phyloP scores from a whole-genome alignment of 352 stramenopile species.

The Thalassiosira mediterranea region DNA sequence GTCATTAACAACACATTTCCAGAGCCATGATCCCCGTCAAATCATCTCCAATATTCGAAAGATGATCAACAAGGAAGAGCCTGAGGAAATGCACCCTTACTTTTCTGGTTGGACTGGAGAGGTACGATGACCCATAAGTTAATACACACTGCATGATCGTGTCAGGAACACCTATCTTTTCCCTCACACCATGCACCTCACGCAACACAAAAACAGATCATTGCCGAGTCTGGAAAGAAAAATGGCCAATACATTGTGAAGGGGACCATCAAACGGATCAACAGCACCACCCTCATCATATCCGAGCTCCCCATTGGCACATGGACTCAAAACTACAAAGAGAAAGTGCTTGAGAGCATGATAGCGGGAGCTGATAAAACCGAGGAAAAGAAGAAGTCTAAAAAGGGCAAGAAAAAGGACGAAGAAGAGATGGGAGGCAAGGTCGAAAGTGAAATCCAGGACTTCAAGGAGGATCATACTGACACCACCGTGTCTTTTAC shows the following conservation, averaged over 20 bases:
- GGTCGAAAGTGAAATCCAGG: slow-evolving; percentile 69
- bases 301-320: slow-evolving; percentile 95
- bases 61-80: slow-evolving; percentile 82
- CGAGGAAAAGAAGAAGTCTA: slow-evolving; percentile 47
- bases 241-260: slow-evolving; percentile 72
- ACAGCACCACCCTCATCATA: slow-evolving; percentile 94
- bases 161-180: too few relatives aligned
- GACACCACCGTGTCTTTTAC: slow-evolving; percentile 90
- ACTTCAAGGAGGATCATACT: slow-evolving; percentile 97
- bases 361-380: slow-evolving; percentile 87
- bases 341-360: slow-evolving; percentile 90
- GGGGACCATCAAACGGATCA: slow-evolving; percentile 85
- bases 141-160: too few relatives aligned
- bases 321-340: slow-evolving; percentile 99
- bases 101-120: slow-evolving; percentile 94
- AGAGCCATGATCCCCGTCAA: slow-evolving; percentile 94
- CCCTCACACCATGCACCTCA: too few relatives aligned
- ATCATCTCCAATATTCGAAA: slow-evolving; percentile 94
- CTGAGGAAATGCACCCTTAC: slow-evolving; percentile 91
- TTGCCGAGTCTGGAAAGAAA: slow-evolving; percentile 65
- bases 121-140: slow-evolving; percentile 74
- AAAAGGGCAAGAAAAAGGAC: slow-evolving; percentile 38
- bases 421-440: slow-evolving; percentile 30
- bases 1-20: slow-evolving; percentile 42
- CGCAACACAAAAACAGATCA: slow-evolving; percentile 37